Conservation (phyloP, 805 yeast species). For the Candida germanica region DNA sequence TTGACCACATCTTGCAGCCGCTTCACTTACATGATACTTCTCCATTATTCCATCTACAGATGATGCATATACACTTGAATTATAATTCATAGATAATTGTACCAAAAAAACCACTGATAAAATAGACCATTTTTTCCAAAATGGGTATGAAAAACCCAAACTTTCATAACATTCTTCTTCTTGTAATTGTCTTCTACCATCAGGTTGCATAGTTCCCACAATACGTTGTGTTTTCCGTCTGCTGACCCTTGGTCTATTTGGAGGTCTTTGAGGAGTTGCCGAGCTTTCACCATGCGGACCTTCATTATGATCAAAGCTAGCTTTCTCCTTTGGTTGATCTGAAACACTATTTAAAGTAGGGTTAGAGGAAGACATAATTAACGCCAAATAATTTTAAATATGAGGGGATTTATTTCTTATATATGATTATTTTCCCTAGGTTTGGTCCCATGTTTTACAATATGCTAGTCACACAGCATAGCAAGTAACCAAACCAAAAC, state of each 20-base stretch:
- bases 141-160: conserved; percentile 31
- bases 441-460: no score
- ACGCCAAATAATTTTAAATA: no score
- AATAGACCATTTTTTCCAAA: conserved; percentile 32
- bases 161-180: conserved; percentile 36
- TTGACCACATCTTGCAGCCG: conserved; percentile 23
- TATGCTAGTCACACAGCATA: no score
- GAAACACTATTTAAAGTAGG: conserved; percentile 10
- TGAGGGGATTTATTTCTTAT: no score
- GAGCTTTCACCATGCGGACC: background rate
- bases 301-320: conserved; percentile 10
- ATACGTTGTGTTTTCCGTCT: conserved; percentile 9
- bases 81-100: conserved; percentile 42
- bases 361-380: conserved; percentile 15
- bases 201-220: conserved; percentile 21
- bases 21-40: conserved; percentile 19
- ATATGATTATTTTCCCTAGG: no score
- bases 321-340: conserved; percentile 6
- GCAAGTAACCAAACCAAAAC: no score
- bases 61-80: conserved; percentile 31
- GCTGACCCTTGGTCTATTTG: conserved; percentile 1
- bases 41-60: conserved; percentile 22
- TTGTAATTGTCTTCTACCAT: conserved; percentile 25
- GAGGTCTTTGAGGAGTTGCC: background rate
- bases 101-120: conserved; percentile 34